phyloP scores from a whole-genome alignment of 2,329 filamentous ascomycete genomes.

The Penicillium psychrosexuale region DNA sequence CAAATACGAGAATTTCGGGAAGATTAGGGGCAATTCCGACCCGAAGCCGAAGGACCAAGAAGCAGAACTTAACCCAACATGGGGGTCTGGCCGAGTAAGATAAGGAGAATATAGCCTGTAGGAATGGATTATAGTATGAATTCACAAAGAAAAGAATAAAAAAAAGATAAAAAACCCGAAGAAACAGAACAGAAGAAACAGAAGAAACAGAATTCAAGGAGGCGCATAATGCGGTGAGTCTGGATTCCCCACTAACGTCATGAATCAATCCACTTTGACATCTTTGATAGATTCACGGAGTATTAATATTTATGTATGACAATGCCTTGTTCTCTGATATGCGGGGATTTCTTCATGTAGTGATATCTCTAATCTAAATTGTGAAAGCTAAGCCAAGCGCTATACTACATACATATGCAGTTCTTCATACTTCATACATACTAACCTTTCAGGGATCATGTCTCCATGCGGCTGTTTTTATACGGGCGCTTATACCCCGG shows the following conservation, averaged over 20 bases:
- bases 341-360: not conserved
- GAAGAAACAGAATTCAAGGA: not conserved
- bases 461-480: not conserved
- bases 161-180: not conserved
- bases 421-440: not conserved
- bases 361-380: not conserved
- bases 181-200: not conserved
- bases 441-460: not conserved
- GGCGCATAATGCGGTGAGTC: constrained; percentile 23
- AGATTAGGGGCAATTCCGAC: constrained; percentile 19
- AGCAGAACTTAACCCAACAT: constrained; percentile 12
- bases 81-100: not conserved
- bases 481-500: not conserved
- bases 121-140: constrained; percentile 1
- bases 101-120: not conserved
- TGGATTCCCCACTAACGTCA: constrained; percentile 28
- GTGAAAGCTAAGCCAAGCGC: not conserved
- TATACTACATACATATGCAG: not conserved
- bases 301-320: too few relatives aligned
- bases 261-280: not conserved
- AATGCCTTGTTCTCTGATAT: not conserved
- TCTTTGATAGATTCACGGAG: too few relatives aligned
- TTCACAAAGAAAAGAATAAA: not conserved
- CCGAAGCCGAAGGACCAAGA: constrained; percentile 14
- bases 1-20: constrained; percentile 13